Evolutionary conservation across 805 yeast genomes (phyloP), one percentile per base, ranked within the genome.

Genomic region (Starmerella tilneyi): DNA sequence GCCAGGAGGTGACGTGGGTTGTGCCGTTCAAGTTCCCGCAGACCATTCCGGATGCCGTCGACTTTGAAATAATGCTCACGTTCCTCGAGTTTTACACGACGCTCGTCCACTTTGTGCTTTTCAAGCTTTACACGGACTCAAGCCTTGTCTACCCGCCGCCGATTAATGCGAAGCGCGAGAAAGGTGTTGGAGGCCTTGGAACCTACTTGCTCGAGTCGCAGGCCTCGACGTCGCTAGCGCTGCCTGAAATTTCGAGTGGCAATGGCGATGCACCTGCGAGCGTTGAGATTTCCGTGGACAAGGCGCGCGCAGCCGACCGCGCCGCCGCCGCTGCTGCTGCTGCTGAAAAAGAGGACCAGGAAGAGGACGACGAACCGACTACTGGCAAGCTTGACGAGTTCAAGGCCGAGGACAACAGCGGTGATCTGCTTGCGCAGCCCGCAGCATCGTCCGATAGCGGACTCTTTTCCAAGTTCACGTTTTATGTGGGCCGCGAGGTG

Each of bases 1-100:
- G 98, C 54, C 95, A 86, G 64, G 94, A 84, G 54, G 73, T 92
- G 37, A 76, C 89, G 66, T 92, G 98, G 98, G 76, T 92, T 49
- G 94, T 85, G 38, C 98, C 98, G 20, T 92, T 81, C 74, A 92
- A 86, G 65, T 92, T 88, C 70, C 96, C 98, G 16, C 94, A 89
- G 64, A 83, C 83, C 64, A 81, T 92, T 55, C 97, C 98, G 38
- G 67, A 81, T 36, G 97, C 92, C 64, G 79, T 92, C 48, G 98
- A 92, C 67, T 89, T 92, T 71, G 76, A 92, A 65, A 85, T 92
- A 69, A 92, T 92, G 98, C 72, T 85, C 59, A 89, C 97, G 1
- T 92, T 92, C 67, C 74, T 92, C 60, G 98, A 92, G 67, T 88
- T 92, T 66, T 92, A 92, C 68, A 80, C 95, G 16, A 89, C 97